Evolutionary conservation across 2,329 filamentous ascomycete species (phyloP), one percentile per base, ranked within the genome.

Genomic region (Eurotiales sp.): DNA sequence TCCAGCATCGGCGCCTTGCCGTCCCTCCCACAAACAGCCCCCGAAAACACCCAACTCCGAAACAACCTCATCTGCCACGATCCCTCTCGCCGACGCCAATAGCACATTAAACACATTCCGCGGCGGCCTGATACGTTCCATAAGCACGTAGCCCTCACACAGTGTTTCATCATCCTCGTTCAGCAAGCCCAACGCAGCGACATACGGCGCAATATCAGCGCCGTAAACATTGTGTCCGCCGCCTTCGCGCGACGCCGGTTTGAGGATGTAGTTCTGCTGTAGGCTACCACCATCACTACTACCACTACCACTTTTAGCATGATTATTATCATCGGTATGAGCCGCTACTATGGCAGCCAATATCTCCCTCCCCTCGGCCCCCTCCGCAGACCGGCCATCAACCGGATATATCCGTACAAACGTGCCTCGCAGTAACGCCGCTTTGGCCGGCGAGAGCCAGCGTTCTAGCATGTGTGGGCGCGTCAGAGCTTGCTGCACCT

Each of bases 21-120:
- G n/a, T n/a, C n/a, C n/a, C 44, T 46, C 54, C 72, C 72, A 77
- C 4, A 75, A 54, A 59, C 66, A 72, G 4, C 64, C 61, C 2
- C 73, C 72, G 36, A 74, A 60, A 2, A 75, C 51, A 0, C 73
- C 74, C 21, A 77, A 56, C 56, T 77, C 74, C n/a, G 68, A 74
- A 2, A 75, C 56, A 1, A 73, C 68, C 10, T 60, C 56, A 1
- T 71, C 71, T 21, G 64, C 54, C 51, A 70, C 67, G 2, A 68
- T 30, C 1, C 63, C 64, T 22, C 42, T 30, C 3, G 46, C 30
- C 10, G 55, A 40, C 0, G 60, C 64, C 55, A 73, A 59, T 17
- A 77, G 53, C 3, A 69, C 46, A 44, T 69, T 71, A 0, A 58
- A 44, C 2, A 58, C 43, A 0, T 51, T 19, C 1, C 17, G 22